A percentile compares a stretch with the other conserved stretches of the same genome.
phyloP scores from a whole-genome alignment of 495 filamentous ascomycete genomes.

The Tuber aestivum region DNA sequence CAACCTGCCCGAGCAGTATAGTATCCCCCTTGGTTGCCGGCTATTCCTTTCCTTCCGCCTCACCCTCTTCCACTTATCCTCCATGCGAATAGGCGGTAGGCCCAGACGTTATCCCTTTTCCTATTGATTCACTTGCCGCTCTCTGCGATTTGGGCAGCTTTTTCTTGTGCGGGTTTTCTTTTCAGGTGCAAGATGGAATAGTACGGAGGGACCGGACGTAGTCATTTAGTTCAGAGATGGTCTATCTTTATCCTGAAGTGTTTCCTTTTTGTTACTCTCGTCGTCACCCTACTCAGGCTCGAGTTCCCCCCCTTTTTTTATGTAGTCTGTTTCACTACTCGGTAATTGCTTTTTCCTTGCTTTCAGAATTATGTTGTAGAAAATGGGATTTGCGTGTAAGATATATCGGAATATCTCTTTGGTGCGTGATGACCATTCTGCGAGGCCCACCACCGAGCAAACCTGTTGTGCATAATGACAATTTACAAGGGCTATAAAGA shows the following conservation, averaged over 20 bases:
- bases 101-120: constrained; percentile 9
- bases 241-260: neutral
- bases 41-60: neutral
- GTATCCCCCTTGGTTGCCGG: constrained; percentile 1
- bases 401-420: neutral
- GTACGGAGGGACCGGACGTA: neutral
- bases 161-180: constrained; percentile 6
- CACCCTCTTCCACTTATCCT: constrained; percentile 15
- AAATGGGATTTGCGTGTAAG: constrained; percentile 2
- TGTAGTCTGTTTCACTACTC: neutral
- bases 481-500: neutral
- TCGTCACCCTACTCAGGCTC: neutral
- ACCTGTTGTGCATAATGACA: neutral
- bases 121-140: constrained; percentile 5
- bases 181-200: constrained; percentile 1
- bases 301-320: neutral
- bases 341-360: neutral
- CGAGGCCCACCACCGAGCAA: neutral
- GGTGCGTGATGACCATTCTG: neutral
- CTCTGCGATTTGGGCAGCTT: constrained; percentile 4
- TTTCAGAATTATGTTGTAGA: constrained; percentile 1
- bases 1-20: constrained; percentile 74
- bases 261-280: neutral
- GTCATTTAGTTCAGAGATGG: neutral
- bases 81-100: constrained; percentile 11